These are phyloP conservation scores for Kockiozyma suomiensis DNA, from an alignment of 805 yeast species.

Conservation along the genomic window DNA sequence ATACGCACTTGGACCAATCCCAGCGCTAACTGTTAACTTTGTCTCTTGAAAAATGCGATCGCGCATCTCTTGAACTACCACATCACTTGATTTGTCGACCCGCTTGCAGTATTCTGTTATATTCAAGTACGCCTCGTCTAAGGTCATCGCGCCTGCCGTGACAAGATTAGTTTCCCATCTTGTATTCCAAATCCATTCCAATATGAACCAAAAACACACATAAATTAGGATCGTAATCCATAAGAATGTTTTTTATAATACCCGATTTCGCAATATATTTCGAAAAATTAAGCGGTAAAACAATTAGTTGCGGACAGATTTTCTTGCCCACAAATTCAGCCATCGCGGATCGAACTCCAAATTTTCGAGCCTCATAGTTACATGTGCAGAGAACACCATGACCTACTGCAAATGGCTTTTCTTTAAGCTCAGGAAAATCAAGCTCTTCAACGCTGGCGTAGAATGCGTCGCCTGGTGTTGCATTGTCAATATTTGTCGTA, in stretches of 20 bases:
- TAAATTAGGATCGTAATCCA: conserved; percentile 48
- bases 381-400: conserved; percentile 69
- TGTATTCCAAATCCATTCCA: no score
- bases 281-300: conserved; percentile 72
- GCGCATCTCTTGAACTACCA: conserved; percentile 46
- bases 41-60: conserved; percentile 50
- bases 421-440: conserved; percentile 57
- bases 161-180: no score
- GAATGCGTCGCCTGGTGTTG: conserved; percentile 66
- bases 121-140: conserved; percentile 41
- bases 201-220: conserved; percentile 39
- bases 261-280: conserved; percentile 68
- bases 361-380: conserved; percentile 80
- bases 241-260: conserved; percentile 61
- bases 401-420: conserved; percentile 63
- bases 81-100: conserved; percentile 32
- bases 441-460: conserved; percentile 85
- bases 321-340: conserved; percentile 73
- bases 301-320: conserved; percentile 66
- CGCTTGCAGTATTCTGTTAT: conserved; percentile 38
- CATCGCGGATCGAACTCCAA: conserved; percentile 85
- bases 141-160: conserved; percentile 71
- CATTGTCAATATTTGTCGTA: neutral
- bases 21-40: conserved; percentile 74
- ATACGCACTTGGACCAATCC: conserved; percentile 62